Evolutionary conservation across 495 filamentous ascomycete species (phyloP).

Genomic region (Penicillium pancosmium): DNA sequence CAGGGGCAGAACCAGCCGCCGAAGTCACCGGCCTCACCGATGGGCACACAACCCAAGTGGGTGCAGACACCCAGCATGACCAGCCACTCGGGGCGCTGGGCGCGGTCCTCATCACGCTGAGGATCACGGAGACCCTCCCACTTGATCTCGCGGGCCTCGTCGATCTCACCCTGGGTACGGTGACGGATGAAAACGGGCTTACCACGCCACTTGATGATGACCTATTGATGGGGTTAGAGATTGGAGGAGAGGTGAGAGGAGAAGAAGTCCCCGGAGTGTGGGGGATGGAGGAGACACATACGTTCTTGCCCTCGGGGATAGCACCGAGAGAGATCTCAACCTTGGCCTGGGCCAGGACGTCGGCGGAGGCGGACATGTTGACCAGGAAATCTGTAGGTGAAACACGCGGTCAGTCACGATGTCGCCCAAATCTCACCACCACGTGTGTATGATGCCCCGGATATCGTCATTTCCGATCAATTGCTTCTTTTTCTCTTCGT

Average conservation of each 20-base stretch:
- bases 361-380: conserved; percentile 99
- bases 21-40: conserved; percentile 96
- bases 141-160: conserved; percentile 77
- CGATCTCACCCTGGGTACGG: conserved; percentile 85
- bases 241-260: conserved; percentile 4
- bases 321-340: conserved; percentile 90
- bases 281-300: conserved; percentile 47
- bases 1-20: conserved; percentile 99
- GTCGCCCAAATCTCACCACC: conserved; percentile 6
- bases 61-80: conserved; percentile 99
- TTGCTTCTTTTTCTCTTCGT: conserved; percentile 1
- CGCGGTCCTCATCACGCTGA: conserved; percentile 85
- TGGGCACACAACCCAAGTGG: conserved; percentile 97
- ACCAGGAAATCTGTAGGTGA: conserved; percentile 85
- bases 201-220: conserved; percentile 99
- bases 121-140: conserved; percentile 85
- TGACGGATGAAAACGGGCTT: conserved; percentile 99
- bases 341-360: conserved; percentile 98
- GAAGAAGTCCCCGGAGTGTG: conserved; percentile 1
- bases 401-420: conserved; percentile 24
- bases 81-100: conserved; percentile 98
- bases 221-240: conserved; percentile 50
- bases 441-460: background rate
- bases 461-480: background rate
- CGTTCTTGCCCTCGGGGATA: conserved; percentile 99